A percentile compares a stretch with the other conserved stretches of the same genome.
Conservation (phyloP, 495 filamentous ascomycete species). For the Hypoxylon crocopeplum region DNA sequence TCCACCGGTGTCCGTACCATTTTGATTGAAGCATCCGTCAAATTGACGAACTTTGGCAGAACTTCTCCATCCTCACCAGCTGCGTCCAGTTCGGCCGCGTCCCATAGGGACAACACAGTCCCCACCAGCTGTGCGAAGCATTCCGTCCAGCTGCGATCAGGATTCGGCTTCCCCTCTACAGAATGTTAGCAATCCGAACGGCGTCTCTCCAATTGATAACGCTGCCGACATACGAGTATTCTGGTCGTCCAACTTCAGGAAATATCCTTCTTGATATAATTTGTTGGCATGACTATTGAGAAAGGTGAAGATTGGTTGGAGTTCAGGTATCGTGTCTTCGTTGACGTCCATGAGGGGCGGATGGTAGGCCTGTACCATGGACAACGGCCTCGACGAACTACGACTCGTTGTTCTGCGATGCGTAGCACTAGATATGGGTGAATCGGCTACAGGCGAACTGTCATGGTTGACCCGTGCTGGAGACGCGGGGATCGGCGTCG, state of each 20-base stretch:
- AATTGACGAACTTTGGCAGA: conserved; percentile 92
- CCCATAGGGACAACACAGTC: conserved; percentile 94
- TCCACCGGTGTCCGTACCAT: conserved; percentile 67
- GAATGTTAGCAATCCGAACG: conserved; percentile 31
- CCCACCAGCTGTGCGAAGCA: conserved; percentile 97
- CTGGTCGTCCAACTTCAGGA: conserved; percentile 92
- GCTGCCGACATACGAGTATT: conserved; percentile 72
- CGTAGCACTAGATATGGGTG: conserved; percentile 28
- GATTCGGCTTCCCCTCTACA: conserved; percentile 82
- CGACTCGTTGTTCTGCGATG: conserved; percentile 39
- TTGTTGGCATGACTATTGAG: conserved; percentile 97
- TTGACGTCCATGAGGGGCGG: conserved; percentile 86
- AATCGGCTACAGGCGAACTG: conserved; percentile 34
- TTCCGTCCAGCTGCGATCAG: conserved; percentile 91
- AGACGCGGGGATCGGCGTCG: conserved; percentile 41
- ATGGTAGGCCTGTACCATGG: conserved; percentile 79
- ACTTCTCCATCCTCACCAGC: conserved; percentile 85
- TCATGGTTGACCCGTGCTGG: conserved; percentile 46
- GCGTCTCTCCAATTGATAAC: neutral
- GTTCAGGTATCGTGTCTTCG: conserved; percentile 85
- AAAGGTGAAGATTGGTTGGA: conserved; percentile 91
- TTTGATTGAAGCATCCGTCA: conserved; percentile 95
- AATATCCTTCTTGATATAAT: conserved; percentile 97
- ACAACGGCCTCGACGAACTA: conserved; percentile 59
- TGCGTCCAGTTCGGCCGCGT: conserved; percentile 89